Percentiles rank a stretch among this genome's conserved stretches.
Evolutionary conservation across 1,284 basidiomycete species (phyloP).

Genomic region (Amylostereum areolatum): DNA sequence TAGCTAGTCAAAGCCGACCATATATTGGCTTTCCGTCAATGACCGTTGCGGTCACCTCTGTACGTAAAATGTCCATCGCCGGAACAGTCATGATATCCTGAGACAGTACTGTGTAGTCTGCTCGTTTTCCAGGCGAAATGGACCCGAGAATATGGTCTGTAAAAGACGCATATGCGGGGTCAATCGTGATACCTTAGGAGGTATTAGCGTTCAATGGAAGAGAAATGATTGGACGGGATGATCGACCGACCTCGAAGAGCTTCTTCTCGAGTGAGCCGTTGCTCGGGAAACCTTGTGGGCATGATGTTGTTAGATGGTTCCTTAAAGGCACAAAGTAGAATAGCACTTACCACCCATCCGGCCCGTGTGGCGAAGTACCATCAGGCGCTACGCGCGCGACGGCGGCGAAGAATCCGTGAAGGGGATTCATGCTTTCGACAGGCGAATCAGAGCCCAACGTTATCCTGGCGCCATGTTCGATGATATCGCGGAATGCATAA

Average conservation of each 20-base stretch:
- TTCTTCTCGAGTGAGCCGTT: conserved; percentile 71
- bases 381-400: conserved; percentile 69
- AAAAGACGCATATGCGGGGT: conserved; percentile 85
- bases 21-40: conserved; percentile 73
- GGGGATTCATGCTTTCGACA: conserved; percentile 76
- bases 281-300: conserved; percentile 65
- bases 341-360: conserved; percentile 66
- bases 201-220: conserved; percentile 1
- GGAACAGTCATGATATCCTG: conserved; percentile 76
- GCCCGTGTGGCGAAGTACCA: conserved; percentile 78
- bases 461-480: conserved; percentile 56
- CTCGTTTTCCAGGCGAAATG: conserved; percentile 70
- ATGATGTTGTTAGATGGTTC: background rate
- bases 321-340: background rate
- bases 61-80: conserved; percentile 55
- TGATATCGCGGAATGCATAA: conserved; percentile 78
- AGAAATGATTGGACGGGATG: background rate
- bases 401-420: conserved; percentile 81
- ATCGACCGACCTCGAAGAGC: conserved; percentile 52
- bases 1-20: conserved; percentile 38
- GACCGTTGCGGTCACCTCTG: conserved; percentile 69
- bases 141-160: conserved; percentile 69
- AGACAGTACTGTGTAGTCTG: conserved; percentile 80
- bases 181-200: conserved; percentile 59
- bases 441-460: conserved; percentile 87